Base-by-base conservation (phyloP, 2,329 filamentous ascomycete species). In the Cladosporium sphaerospermum region DNA sequence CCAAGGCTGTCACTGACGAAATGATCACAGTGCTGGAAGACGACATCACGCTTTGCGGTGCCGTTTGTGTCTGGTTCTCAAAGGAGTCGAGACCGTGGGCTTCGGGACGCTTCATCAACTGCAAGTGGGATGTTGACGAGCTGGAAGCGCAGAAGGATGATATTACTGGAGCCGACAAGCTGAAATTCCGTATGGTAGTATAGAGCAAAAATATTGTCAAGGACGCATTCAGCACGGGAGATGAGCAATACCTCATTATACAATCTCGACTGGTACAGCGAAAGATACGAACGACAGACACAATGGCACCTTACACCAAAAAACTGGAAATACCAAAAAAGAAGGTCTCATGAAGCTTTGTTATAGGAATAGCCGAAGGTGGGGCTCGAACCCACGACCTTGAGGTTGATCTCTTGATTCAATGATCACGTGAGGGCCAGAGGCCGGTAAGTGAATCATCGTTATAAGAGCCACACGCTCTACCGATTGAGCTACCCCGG, bases 401-500 rank as follows among this genome's bases (percentile, higher is more conserved):
- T 60, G 56, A 60, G 58, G 56, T 60, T 69, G 33, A 47, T 48
- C 45, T 48, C 45, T 48, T 41, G 36, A 14, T 13, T 9, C 40
- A 36, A 16, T 40, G 23, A 28, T 28, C 23, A 28, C 23, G 23
- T 28, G 23, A 28, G 23, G 23, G 5, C 23, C 23, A 28, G 23
- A 28, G 23, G 23, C 23, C 23, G 23, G 23, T 28, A 28, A 28
- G 23, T 28, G 23, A 28, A 28, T 28, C 23, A 28, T 28, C 23
- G n/a, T 33, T 18, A 40, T 76, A 76, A 75, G 73, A 75, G 73
- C 72, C 73, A 73, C 73, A 75, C 73, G 73, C 73, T 75, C 73
- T 75, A 71, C 73, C 73, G 71, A 75, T 75, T 75, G 73, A 75
- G 73, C 73, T 75, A 75, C 70, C 71, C 72, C 67, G 68, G 73